Percentiles rank a stretch among this genome's conserved stretches.
Conservation (phyloP, 1,284 basidiomycete species). For the Naganishia cerealis region DNA sequence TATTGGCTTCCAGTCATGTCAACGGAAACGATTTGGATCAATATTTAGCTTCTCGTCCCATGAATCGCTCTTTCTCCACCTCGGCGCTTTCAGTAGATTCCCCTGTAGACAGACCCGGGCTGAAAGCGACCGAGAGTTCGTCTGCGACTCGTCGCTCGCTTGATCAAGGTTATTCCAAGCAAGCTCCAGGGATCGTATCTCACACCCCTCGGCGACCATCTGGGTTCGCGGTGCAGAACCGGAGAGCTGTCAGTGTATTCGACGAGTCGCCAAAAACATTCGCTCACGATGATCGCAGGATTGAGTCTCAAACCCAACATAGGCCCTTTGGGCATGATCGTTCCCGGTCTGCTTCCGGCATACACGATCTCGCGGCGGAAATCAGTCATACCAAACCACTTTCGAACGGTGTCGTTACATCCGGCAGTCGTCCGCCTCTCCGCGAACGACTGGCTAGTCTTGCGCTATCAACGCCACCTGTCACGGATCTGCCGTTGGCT, state of each 20-base stretch:
- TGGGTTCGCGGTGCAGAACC: slow-evolving; percentile 17
- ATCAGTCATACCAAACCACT: slow-evolving; percentile 1
- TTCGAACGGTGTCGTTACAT: neutral
- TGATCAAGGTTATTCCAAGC: neutral
- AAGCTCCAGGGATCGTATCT: slow-evolving; percentile 2
- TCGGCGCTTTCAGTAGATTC: slow-evolving; percentile 3
- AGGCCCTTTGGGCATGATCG: slow-evolving; percentile 26
- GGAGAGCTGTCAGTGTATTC: slow-evolving; percentile 18
- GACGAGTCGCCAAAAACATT: slow-evolving; percentile 3
- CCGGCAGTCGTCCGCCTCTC: neutral
- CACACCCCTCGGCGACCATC: slow-evolving; percentile 9
- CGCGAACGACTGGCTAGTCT: slow-evolving; percentile 18
- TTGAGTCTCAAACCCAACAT: neutral
- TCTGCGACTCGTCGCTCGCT: neutral
- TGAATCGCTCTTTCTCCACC: slow-evolving; percentile 23
- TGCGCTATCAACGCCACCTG: slow-evolving; percentile 14
- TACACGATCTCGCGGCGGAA: slow-evolving; percentile 19
- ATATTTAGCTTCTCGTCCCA: neutral
- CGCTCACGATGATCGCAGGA: neutral
- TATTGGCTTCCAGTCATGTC: slow-evolving; percentile 10
- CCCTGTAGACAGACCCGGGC: neutral
- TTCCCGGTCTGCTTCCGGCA: slow-evolving; percentile 20
- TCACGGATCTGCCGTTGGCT: slow-evolving; percentile 4
- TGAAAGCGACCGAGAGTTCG: neutral
- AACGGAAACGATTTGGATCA: neutral